Conservation (phyloP, 2,329 filamentous ascomycete species). For the Ascochyta rabiei region DNA sequence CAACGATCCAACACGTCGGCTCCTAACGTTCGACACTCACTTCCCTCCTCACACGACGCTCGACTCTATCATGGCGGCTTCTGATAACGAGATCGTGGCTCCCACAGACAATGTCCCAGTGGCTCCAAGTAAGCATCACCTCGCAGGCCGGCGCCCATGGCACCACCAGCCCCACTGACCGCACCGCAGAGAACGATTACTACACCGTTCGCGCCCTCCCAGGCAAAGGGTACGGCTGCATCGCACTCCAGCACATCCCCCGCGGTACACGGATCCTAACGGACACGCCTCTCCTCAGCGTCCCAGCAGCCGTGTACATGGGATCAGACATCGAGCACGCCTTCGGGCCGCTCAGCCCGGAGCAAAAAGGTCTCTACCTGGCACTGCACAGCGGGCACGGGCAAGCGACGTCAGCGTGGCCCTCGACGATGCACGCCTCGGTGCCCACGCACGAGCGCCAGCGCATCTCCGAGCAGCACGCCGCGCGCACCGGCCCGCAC, state of each 20-base stretch:
- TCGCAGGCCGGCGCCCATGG: neutral
- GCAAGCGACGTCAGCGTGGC: constrained; percentile 37
- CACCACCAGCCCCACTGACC: neutral
- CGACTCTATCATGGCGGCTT: neutral
- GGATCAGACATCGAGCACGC: constrained; percentile 40
- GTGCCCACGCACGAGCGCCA: constrained; percentile 26
- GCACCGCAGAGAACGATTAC: constrained; percentile 26
- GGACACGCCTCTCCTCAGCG: constrained; percentile 48
- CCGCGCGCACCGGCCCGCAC: constrained; percentile 30
- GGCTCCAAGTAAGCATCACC: neutral
- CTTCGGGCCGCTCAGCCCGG: constrained; percentile 27
- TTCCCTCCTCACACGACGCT: neutral
- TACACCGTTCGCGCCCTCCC: constrained; percentile 42
- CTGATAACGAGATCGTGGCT: neutral
- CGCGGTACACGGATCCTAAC: constrained; percentile 49
- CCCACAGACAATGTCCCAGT: neutral
- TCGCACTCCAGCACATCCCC: constrained; percentile 46
- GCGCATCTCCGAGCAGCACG: constrained; percentile 41
- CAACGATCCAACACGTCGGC: neutral
- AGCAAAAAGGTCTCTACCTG: constrained; percentile 33
- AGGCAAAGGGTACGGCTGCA: constrained; percentile 52
- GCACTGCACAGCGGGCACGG: constrained; percentile 37
- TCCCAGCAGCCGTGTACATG: constrained; percentile 40
- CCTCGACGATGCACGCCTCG: constrained; percentile 29
- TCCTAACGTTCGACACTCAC: too few species aligned